These are phyloP conservation scores for Sugiyamaella sp. DNA, from an alignment of 1,139 yeast genomes.

Conservation along the genomic window DNA sequence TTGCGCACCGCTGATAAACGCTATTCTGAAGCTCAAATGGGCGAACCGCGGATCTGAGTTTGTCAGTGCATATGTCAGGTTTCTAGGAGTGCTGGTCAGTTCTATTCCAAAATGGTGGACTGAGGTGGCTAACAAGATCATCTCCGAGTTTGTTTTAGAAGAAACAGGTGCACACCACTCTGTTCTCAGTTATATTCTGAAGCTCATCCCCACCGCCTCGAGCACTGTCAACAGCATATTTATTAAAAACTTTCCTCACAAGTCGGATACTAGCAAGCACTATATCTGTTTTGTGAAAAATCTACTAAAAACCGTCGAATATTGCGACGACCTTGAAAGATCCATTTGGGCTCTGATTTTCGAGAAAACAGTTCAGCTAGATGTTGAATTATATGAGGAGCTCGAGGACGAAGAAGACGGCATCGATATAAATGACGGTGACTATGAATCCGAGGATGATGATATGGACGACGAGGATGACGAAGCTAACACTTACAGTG, in stretches of 20 bases:
- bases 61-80: constrained; percentile 62
- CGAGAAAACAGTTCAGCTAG: constrained; percentile 81
- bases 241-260: constrained; percentile 73
- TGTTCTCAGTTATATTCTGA: constrained; percentile 62
- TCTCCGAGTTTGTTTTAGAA: constrained; percentile 56
- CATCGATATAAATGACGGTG: constrained; percentile 62
- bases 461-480: constrained; percentile 44
- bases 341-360: constrained; percentile 79
- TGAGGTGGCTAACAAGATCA: constrained; percentile 70
- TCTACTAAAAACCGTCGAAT: constrained; percentile 58
- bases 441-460: constrained; percentile 49
- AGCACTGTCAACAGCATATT: constrained; percentile 63
- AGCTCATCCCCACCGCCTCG: constrained; percentile 79
- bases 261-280: constrained; percentile 58
- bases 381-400: constrained; percentile 92
- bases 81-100: constrained; percentile 76
- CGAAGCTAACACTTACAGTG: constrained; percentile 27
- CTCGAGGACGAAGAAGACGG: constrained; percentile 84
- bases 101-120: constrained; percentile 88
- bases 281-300: constrained; percentile 69
- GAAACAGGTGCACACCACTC: constrained; percentile 64
- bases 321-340: constrained; percentile 69
- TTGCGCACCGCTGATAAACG: constrained; percentile 50
- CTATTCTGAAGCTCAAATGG: constrained; percentile 64
- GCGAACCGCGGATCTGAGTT: constrained; percentile 47